These are phyloP conservation scores for Ascochyta koolunga DNA, from an alignment of 2,329 filamentous ascomycete species.

Conservation along the genomic window DNA sequence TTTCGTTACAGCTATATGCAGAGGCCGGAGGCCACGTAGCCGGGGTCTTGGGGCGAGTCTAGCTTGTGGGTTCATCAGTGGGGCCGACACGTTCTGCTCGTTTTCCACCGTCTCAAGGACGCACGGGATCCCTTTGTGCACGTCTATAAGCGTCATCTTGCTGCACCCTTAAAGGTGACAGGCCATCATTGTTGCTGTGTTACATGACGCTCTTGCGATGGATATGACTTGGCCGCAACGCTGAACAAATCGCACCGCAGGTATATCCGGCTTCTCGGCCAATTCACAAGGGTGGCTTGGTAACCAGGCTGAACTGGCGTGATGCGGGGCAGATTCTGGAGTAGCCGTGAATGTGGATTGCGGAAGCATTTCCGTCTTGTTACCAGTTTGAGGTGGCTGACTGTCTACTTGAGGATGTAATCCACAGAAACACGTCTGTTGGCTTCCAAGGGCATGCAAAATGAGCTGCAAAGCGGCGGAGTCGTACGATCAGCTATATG, in stretches of 20 bases:
- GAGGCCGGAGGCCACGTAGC: too few relatives aligned
- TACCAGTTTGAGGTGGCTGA: not conserved
- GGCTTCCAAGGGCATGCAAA: not conserved
- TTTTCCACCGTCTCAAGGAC: not conserved
- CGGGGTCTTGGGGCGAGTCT: too few relatives aligned
- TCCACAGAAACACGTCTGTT: not conserved
- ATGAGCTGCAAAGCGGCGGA: not conserved
- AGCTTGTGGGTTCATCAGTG: slow-evolving; percentile 2
- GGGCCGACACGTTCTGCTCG: not conserved
- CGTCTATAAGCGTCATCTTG: not conserved
- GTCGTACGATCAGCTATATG: not conserved
- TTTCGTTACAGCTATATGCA: too few relatives aligned
- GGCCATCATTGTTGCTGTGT: not conserved
- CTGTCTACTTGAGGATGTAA: not conserved
- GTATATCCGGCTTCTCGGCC: not conserved
- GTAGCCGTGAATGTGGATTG: not conserved
- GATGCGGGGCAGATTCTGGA: slow-evolving; percentile 6
- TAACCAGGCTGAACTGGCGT: not conserved
- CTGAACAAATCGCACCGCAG: not conserved
- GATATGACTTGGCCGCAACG: not conserved
- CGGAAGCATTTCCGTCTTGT: not conserved
- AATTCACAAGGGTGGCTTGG: not conserved
- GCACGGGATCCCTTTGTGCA: not conserved
- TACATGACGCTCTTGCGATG: not conserved
- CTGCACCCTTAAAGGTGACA: not conserved